A percentile compares a stretch with the other conserved stretches of the same genome.
phyloP scores from a whole-genome alignment of 345 rosid genomes.

The Gossypium sturtianum region DNA sequence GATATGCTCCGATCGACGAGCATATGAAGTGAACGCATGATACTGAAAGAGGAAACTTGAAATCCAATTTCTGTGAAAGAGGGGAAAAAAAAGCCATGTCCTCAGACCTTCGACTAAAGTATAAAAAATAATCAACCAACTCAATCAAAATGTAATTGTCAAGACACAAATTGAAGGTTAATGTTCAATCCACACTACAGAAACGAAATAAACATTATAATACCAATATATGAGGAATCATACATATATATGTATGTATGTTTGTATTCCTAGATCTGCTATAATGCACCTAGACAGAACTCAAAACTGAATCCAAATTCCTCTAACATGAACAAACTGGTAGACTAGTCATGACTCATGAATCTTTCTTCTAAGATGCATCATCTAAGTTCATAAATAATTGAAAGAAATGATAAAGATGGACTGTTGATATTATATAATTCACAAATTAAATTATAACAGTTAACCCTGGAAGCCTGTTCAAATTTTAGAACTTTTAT shows the following conservation, averaged over 20 bases:
- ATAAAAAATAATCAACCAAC: background rate
- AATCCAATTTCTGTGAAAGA: constrained; percentile 73
- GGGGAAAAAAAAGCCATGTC: constrained; percentile 7
- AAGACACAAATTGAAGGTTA: background rate
- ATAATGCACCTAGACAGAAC: background rate
- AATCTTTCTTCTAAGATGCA: too few relatives aligned
- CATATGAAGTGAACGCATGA: constrained; percentile 96
- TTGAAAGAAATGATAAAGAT: background rate
- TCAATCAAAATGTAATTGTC: background rate
- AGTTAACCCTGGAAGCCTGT: background rate
- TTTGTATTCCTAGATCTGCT: constrained; percentile 4
- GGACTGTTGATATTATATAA: background rate
- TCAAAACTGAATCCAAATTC: background rate
- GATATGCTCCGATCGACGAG: constrained; percentile 94
- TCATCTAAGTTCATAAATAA: background rate
- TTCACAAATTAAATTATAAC: background rate
- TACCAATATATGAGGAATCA: background rate
- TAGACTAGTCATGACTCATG: too few relatives aligned
- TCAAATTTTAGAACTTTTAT: background rate
- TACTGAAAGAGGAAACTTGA: constrained; percentile 89
- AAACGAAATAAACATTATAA: background rate
- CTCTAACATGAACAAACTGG: constrained; percentile 10
- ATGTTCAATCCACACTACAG: background rate
- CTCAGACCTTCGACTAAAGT: background rate
- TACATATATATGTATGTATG: background rate